Conservation (phyloP, 257 asterid species). For the Solanum corneliomulleri region DNA sequence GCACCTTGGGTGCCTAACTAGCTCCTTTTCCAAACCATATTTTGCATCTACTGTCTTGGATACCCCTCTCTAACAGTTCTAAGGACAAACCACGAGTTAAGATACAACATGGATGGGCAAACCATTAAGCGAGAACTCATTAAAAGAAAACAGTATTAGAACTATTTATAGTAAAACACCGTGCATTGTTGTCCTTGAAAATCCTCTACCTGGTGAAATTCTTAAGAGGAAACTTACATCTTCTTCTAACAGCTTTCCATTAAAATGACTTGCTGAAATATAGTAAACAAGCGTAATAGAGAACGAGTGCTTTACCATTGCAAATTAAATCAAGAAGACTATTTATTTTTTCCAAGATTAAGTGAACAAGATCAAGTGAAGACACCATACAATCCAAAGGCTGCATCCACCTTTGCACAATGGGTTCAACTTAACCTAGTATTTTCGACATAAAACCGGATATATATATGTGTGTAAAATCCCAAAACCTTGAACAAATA, state of each 20-base stretch:
- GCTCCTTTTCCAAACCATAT: background rate
- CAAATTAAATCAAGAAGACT: background rate
- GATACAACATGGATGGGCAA: background rate
- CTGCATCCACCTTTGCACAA: background rate
- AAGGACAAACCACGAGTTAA: background rate
- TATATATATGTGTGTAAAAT: background rate
- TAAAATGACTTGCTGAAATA: background rate
- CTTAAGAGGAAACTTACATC: background rate
- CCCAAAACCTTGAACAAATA: background rate
- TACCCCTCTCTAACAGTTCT: background rate
- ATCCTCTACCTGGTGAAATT: background rate
- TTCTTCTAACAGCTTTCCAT: background rate
- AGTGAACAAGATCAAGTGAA: background rate
- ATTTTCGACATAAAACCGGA: background rate
- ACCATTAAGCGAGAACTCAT: background rate
- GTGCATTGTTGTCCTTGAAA: background rate
- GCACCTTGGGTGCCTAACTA: background rate
- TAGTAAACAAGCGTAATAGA: background rate
- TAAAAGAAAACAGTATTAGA: background rate
- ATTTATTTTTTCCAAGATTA: background rate
- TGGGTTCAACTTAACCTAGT: background rate
- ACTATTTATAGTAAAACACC: background rate
- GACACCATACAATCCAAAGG: background rate
- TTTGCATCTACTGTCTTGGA: background rate
- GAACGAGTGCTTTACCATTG: background rate